Conservation (phyloP, 176 grass and related monocot genomes). For the Eremochloa ophiuroides region DNA sequence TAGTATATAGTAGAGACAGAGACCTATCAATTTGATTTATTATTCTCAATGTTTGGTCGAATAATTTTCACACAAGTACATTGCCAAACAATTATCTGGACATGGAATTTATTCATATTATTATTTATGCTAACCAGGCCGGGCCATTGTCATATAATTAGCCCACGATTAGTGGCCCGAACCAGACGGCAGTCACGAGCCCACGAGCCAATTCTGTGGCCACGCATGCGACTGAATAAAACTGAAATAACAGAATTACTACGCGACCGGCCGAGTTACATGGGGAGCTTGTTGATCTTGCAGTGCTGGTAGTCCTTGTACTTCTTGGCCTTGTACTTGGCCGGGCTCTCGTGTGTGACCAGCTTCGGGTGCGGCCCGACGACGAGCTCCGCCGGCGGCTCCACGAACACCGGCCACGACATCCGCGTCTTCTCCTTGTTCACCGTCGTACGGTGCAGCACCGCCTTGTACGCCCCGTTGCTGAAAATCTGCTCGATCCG, state of each 20-base stretch:
- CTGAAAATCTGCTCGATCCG: constrained; percentile 52
- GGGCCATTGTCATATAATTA: too few relatives aligned
- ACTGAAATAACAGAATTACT: neutral
- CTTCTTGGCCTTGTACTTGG: constrained; percentile 74
- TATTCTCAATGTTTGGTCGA: too few relatives aligned
- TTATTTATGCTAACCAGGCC: too few relatives aligned
- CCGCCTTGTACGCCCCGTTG: constrained; percentile 79
- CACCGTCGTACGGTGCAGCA: constrained; percentile 63
- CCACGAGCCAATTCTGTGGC: too few relatives aligned
- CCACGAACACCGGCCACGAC: constrained; percentile 81
- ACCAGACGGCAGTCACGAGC: too few relatives aligned
- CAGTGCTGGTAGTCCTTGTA: constrained; percentile 79
- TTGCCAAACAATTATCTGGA: too few relatives aligned
- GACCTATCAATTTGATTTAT: too few relatives aligned
- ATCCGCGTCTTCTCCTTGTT: constrained; percentile 64
- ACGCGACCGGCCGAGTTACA: constrained; percentile 15
- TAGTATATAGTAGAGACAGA: too few relatives aligned
- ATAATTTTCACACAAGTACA: too few relatives aligned
- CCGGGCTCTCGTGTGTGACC: constrained; percentile 31
- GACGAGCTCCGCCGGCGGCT: constrained; percentile 43
- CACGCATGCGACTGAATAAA: neutral
- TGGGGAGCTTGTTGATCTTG: constrained; percentile 82
- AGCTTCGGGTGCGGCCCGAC: constrained; percentile 57
- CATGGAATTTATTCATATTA: too few relatives aligned
- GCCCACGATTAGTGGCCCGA: too few relatives aligned